Conservation (phyloP, 78 protist genomes). For the Dictyostelium intermedium region DNA sequence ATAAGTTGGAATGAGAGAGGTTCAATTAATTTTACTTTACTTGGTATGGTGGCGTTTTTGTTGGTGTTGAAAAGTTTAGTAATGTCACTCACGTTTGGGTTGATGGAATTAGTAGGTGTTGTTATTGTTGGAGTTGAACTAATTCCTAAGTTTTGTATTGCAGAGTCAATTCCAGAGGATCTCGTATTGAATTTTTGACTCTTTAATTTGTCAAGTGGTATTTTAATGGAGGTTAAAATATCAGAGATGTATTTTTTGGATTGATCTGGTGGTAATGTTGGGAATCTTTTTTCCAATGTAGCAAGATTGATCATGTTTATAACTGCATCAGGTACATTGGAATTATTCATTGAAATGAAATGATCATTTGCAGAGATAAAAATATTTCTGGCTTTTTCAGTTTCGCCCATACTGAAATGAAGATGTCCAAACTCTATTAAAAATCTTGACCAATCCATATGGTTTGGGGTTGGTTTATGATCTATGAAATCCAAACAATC, state of each 20-base stretch:
- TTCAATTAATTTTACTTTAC: background rate
- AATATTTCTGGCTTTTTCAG: background rate
- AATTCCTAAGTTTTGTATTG: background rate
- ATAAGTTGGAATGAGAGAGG: background rate
- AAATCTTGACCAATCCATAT: slow-evolving; percentile 57
- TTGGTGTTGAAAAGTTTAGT: background rate
- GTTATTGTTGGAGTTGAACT: background rate
- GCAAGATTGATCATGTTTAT: slow-evolving; percentile 32
- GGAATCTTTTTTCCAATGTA: background rate
- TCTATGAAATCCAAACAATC: background rate
- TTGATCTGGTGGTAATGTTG: background rate
- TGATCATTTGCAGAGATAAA: slow-evolving; percentile 7
- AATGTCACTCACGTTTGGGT: background rate
- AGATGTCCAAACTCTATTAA: slow-evolving; percentile 45
- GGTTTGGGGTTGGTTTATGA: background rate
- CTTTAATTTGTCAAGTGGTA: background rate
- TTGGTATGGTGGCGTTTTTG: background rate
- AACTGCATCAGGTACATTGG: slow-evolving; percentile 39
- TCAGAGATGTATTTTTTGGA: background rate
- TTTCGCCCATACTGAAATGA: background rate
- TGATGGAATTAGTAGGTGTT: background rate
- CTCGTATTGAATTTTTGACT: background rate
- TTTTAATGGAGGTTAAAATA: background rate
- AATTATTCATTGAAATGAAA: slow-evolving; percentile 1
- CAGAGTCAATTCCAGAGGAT: background rate